Evolutionary conservation across 768 basidiomycete species (phyloP).

Genomic region (Amanita muscaria): DNA sequence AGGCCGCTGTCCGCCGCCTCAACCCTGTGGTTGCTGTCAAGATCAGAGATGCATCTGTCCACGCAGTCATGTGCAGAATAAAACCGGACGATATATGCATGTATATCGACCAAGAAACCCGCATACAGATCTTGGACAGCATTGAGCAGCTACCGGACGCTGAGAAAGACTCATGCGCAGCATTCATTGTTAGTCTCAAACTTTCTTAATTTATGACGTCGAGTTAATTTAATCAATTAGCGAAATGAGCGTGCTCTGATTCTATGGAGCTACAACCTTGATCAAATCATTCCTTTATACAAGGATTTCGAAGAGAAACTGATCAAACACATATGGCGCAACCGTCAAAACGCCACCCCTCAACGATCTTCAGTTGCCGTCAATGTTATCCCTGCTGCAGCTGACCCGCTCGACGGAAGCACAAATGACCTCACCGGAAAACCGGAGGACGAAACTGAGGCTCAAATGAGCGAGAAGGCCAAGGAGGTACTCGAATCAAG

Average conservation of each 20-base stretch:
- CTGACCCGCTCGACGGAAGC: constrained; percentile 4
- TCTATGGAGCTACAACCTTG: constrained; percentile 72
- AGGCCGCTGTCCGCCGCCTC: constrained; percentile 63
- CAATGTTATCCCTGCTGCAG: background rate
- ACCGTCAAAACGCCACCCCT: constrained; percentile 21
- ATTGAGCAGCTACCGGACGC: constrained; percentile 61
- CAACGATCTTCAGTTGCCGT: background rate
- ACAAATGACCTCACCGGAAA: constrained; percentile 30
- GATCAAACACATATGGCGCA: constrained; percentile 74
- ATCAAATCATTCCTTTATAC: constrained; percentile 57
- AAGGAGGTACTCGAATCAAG: constrained; percentile 12
- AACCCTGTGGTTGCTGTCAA: constrained; percentile 85
- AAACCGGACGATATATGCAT: constrained; percentile 45
- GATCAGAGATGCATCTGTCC: constrained; percentile 63
- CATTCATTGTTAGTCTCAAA: constrained; percentile 49
- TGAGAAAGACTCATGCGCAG: constrained; percentile 84
- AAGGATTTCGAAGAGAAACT: constrained; percentile 70
- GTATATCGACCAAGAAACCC: constrained; percentile 70
- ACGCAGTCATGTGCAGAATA: constrained; percentile 64
- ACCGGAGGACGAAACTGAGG: constrained; percentile 13
- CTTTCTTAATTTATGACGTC: background rate
- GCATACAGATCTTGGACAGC: constrained; percentile 74
- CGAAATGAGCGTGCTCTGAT: constrained; percentile 73
- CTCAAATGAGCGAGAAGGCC: constrained; percentile 15
- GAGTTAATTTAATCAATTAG: constrained; percentile 13